A percentile compares a stretch with the other conserved stretches of the same genome.
phyloP scores from a whole-genome alignment of 2,329 filamentous ascomycete species.

The Phaeosphaeriaceae sp. region DNA sequence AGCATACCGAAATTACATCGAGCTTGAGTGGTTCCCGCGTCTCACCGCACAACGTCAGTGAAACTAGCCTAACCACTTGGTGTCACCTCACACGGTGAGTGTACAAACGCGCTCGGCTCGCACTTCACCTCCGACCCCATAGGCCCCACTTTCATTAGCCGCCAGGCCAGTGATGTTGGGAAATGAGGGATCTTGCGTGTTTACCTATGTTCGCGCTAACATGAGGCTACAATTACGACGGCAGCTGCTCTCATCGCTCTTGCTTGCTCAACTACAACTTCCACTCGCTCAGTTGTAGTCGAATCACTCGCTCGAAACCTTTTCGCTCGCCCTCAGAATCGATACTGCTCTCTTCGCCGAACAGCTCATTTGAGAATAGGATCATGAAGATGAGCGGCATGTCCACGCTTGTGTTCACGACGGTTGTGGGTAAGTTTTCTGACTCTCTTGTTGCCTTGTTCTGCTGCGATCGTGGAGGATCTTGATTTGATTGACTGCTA shows the following conservation, averaged over 20 bases:
- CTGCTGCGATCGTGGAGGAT: too few species aligned
- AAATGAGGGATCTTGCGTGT: constrained; percentile 2
- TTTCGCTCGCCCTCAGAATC: neutral
- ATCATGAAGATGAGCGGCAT: neutral
- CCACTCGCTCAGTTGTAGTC: neutral
- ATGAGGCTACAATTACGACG: neutral
- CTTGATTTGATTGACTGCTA: constrained; percentile 2
- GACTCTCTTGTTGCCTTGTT: neutral
- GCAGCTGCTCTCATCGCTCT: neutral
- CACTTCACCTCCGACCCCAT: constrained; percentile 8
- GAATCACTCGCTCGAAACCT: neutral
- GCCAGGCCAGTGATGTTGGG: neutral
- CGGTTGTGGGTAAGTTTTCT: neutral
- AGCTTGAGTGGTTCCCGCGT: neutral
- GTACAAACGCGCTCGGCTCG: constrained; percentile 16
- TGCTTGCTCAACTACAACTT: neutral
- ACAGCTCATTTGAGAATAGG: neutral
- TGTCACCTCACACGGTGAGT: constrained; percentile 3
- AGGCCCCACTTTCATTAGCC: neutral
- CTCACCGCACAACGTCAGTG: neutral
- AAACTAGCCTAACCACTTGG: constrained; percentile 6
- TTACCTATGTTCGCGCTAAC: constrained; percentile 1
- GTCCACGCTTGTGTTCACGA: neutral
- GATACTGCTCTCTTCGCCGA: neutral
- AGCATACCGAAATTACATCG: neutral